Base-by-base conservation (phyloP, 2,329 filamentous ascomycete genomes). In the Lachnellula arida region DNA sequence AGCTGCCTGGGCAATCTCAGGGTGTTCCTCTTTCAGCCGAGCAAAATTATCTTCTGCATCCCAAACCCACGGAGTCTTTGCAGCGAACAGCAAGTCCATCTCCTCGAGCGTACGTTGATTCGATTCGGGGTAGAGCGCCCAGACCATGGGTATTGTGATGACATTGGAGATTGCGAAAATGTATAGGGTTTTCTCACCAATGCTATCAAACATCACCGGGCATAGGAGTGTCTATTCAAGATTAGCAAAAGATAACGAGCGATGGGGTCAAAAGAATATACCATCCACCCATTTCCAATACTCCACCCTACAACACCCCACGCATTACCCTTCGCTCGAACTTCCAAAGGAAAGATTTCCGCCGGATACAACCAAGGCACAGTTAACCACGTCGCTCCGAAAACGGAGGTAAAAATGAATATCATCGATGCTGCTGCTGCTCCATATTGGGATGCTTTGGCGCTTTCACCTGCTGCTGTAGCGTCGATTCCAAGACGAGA, bases 221-320 rank as follows among this genome's bases (percentile, higher is more conserved):
- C 70, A 69, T 23, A 72, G 67, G 46, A 70, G 66, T 14, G 63
- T 66, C 58, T 70, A 75, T 55, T 67, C 48, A 48, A 23, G 15
- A n/a, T 63, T 59, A 12, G 63, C 55, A 55, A 67, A 66, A 28
- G 6, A n/a, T 17, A 15, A 37, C 14, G 17, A 34, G 5, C 22
- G 34, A 44, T 46, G 62, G 52, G 22, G 58, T 70, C 42, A 69
- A 57, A 51, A 47, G 35, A 12, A 66, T 73, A 65, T 58, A 76
- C 73, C 60, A 80, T 69, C 83, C 84, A 88, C 15, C 86, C 86
- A 61, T 89, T 89, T 0, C 88, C 87, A 50, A 91, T 88, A 14
- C 78, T 82, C 88, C 87, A 91, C 0, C 88, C 87, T 0, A 89
- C 80, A 0, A 91, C 87, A 19, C 88, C 87, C 80, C 83, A 90